Evolutionary conservation across 164 flowering plant species (phyloP).

Genomic region (Cinnamomum micranthum): DNA sequence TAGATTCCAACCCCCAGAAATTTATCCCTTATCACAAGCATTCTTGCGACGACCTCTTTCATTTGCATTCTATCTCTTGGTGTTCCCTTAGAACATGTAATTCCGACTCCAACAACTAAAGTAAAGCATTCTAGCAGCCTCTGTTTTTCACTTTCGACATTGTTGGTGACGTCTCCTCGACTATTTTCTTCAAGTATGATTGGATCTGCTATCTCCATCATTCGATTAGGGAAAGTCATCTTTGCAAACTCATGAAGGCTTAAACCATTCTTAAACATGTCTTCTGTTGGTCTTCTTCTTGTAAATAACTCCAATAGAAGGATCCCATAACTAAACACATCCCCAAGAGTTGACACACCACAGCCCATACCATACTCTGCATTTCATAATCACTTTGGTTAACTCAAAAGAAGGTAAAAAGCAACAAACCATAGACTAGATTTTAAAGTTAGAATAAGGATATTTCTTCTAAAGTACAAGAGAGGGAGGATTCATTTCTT

Average conservation of each 20-base stretch:
- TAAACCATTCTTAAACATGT: not conserved
- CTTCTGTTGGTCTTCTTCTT: too few relatives aligned
- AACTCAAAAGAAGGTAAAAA: too few relatives aligned
- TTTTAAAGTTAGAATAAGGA: too few relatives aligned
- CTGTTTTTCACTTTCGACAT: not conserved
- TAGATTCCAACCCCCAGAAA: not conserved
- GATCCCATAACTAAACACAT: too few relatives aligned
- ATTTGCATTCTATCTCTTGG: constrained; percentile 16
- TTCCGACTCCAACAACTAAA: constrained; percentile 1
- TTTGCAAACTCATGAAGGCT: constrained; percentile 6
- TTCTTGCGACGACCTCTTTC: constrained; percentile 5
- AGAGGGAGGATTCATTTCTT: too few relatives aligned
- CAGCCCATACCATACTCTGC: not conserved
- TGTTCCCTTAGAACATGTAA: constrained; percentile 12
- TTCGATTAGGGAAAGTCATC: not conserved
- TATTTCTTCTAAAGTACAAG: too few relatives aligned
- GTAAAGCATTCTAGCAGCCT: not conserved
- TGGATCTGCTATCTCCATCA: constrained; percentile 1
- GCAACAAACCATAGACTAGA: too few relatives aligned
- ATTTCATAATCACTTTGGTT: not conserved
- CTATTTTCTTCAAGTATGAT: not conserved
- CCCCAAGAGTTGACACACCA: not conserved
- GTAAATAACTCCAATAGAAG: too few relatives aligned
- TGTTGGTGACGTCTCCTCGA: too few relatives aligned
- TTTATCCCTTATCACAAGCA: not conserved